phyloP scores from a whole-genome alignment of 2,329 filamentous ascomycete genomes.

The Macrophomina tecta region DNA sequence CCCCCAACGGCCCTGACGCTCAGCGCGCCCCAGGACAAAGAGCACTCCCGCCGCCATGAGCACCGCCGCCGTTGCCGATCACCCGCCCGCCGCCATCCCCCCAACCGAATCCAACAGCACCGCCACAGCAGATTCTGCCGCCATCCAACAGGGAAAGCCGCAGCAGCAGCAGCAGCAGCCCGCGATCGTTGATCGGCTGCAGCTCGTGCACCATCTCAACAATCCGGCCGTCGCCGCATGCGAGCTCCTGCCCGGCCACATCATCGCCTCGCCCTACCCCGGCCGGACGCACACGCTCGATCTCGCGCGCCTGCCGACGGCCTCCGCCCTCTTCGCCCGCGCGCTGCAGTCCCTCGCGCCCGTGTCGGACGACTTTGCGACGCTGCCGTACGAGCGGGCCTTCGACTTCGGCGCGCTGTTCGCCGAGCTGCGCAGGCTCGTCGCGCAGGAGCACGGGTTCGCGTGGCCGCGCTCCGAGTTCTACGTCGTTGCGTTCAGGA shows the following conservation, averaged over 20 bases:
- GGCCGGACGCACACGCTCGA: slow-evolving; percentile 70
- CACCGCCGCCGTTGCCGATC: slow-evolving; percentile 7
- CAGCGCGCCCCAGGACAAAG: neutral
- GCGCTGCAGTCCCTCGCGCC: slow-evolving; percentile 71
- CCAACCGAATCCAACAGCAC: slow-evolving; percentile 37
- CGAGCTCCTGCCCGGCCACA: slow-evolving; percentile 47
- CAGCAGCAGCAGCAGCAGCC: neutral
- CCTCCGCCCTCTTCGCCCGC: slow-evolving; percentile 73
- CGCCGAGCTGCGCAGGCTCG: slow-evolving; percentile 61
- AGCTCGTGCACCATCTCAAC: slow-evolving; percentile 27
- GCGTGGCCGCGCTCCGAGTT: slow-evolving; percentile 69
- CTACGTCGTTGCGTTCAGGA: slow-evolving; percentile 86
- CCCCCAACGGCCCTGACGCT: neutral
- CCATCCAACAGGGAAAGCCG: neutral
- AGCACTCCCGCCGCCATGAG: neutral
- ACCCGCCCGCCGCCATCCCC: slow-evolving; percentile 30
- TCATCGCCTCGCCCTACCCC: slow-evolving; percentile 10
- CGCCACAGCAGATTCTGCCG: slow-evolving; percentile 31
- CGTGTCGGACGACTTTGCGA: slow-evolving; percentile 75
- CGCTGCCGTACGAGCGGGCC: slow-evolving; percentile 70
- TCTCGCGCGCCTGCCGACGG: slow-evolving; percentile 67
- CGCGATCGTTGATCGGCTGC: slow-evolving; percentile 42
- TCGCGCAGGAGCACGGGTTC: slow-evolving; percentile 54
- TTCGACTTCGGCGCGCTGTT: slow-evolving; percentile 80
- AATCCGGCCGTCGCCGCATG: slow-evolving; percentile 65